Evolutionary conservation across 2,329 filamentous ascomycete species (phyloP).

Genomic region (Dothiorella sarmentorum): DNA sequence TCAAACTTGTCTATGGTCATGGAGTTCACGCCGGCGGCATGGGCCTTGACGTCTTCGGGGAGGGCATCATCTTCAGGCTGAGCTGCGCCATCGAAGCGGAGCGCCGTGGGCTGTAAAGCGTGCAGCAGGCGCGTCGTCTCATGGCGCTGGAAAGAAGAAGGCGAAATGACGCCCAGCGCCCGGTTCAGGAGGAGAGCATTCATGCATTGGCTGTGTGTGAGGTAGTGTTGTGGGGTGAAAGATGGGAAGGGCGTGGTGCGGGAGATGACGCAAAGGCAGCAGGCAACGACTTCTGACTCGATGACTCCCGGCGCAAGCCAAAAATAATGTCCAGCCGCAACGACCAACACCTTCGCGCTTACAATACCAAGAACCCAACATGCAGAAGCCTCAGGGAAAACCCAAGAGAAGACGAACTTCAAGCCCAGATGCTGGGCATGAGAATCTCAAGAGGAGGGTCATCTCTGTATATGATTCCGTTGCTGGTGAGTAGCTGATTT

Average conservation of each 20-base stretch:
- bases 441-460: conserved; percentile 28
- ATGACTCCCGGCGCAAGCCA: too few species aligned
- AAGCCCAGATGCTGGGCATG: neutral
- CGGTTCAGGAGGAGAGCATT: conserved; percentile 70
- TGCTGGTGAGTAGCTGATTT: conserved; percentile 36
- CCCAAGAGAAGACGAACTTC: neutral
- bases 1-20: conserved; percentile 80
- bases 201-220: conserved; percentile 56
- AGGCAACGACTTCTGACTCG: neutral
- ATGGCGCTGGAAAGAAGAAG: conserved; percentile 61
- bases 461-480: conserved; percentile 70
- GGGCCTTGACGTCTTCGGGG: conserved; percentile 54
- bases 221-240: neutral
- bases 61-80: conserved; percentile 18
- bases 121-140: conserved; percentile 64
- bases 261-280: neutral
- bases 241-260: neutral
- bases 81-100: conserved; percentile 65
- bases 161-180: conserved; percentile 62
- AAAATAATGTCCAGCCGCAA: neutral
- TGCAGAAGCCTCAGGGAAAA: neutral
- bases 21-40: conserved; percentile 74
- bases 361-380: too few species aligned
- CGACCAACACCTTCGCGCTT: too few species aligned
- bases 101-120: conserved; percentile 64